A percentile compares a stretch with the other conserved stretches of the same genome.
phyloP scores from a whole-genome alignment of 2,329 filamentous ascomycete genomes.

The Apiospora sp. region DNA sequence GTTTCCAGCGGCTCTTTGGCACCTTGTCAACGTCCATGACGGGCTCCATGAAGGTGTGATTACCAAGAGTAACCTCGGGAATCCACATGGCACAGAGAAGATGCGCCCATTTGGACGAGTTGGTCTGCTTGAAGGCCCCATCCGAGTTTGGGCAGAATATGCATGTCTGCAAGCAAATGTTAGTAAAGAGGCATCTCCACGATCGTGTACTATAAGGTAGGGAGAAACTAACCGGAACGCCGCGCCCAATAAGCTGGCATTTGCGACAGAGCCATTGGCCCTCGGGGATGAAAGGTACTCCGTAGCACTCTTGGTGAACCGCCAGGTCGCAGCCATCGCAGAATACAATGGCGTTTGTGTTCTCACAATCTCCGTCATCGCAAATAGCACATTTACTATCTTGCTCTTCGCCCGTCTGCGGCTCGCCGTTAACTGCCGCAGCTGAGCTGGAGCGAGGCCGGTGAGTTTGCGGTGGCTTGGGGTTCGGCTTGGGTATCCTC shows the following conservation, averaged over 20 bases:
- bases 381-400: constrained; percentile 98
- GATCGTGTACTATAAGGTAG: not conserved
- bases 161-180: constrained; percentile 68
- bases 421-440: constrained; percentile 93
- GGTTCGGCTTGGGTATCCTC: constrained; percentile 94
- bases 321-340: constrained; percentile 98
- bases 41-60: constrained; percentile 97
- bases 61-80: constrained; percentile 93
- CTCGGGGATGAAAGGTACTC: constrained; percentile 97
- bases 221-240: constrained; percentile 72
- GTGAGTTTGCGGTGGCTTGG: constrained; percentile 94
- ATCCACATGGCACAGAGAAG: constrained; percentile 98
- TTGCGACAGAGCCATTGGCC: constrained; percentile 98
- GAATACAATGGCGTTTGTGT: constrained; percentile 98
- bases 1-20: constrained; percentile 90
- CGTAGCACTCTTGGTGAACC: constrained; percentile 98
- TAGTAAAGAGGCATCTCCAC: constrained; percentile 27
- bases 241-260: constrained; percentile 92
- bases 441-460: constrained; percentile 92
- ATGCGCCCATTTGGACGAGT: constrained; percentile 95
- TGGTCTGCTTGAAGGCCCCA: constrained; percentile 98
- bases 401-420: constrained; percentile 86
- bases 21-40: constrained; percentile 99
- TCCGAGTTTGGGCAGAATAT: constrained; percentile 99
- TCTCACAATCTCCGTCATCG: constrained; percentile 99